A percentile compares a stretch with the other conserved stretches of the same genome.
These are phyloP conservation scores for Gymnopilus junonius DNA, from an alignment of 768 basidiomycete species.

Conservation along the genomic window DNA sequence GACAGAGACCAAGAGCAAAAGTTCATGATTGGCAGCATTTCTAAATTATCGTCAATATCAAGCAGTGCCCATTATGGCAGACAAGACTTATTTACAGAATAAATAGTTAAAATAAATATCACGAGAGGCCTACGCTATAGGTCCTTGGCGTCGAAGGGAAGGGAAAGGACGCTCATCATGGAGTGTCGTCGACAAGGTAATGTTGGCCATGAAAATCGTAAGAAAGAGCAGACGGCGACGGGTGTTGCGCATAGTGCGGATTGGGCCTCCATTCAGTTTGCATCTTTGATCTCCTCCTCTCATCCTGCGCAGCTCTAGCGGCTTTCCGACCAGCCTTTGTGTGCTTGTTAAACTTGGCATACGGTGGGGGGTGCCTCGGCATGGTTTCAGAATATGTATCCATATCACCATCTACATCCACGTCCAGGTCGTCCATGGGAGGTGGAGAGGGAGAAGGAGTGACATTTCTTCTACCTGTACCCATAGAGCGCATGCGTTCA, in stretches of 20 bases:
- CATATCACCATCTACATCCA: background rate
- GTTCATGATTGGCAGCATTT: background rate
- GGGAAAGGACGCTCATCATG: background rate
- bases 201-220: background rate
- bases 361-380: background rate
- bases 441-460: conserved; percentile 2
- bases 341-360: conserved; percentile 1
- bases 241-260: background rate
- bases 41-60: background rate
- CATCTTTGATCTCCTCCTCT: background rate
- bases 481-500: background rate
- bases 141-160: too few species aligned
- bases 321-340: conserved; percentile 16
- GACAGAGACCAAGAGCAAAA: background rate
- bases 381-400: background rate
- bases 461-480: background rate
- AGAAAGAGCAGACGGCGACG: background rate
- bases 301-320: conserved; percentile 5
- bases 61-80: background rate
- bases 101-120: conserved; percentile 5
- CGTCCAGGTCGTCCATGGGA: background rate
- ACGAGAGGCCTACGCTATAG: too few species aligned
- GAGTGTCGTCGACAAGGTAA: background rate
- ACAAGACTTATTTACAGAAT: conserved; percentile 6
- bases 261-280: background rate